phyloP scores from a whole-genome alignment of 2,329 filamentous ascomycete species.

The Sporothrix protearum region DNA sequence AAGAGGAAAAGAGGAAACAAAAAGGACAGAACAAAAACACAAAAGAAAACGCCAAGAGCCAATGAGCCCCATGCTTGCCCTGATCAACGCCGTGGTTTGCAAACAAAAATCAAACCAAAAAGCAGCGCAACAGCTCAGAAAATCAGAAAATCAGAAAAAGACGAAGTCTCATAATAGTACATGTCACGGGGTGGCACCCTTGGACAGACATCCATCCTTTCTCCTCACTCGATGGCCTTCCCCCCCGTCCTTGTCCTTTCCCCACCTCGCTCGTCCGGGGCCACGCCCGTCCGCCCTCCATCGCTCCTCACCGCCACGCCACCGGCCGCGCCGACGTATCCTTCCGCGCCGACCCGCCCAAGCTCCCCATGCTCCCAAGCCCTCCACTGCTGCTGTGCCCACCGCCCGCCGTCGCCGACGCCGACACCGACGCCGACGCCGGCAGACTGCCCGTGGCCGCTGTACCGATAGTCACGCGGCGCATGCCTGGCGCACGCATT shows the following conservation, averaged over 20 bases:
- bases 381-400: constrained; percentile 4
- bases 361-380: too few species aligned
- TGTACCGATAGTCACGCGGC: constrained; percentile 45
- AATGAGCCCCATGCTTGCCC: constrained; percentile 1
- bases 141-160: background rate
- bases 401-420: background rate
- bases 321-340: constrained; percentile 26
- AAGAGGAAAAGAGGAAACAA: background rate
- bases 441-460: constrained; percentile 31
- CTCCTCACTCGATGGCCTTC: background rate
- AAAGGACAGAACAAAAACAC: background rate
- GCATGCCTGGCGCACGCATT: constrained; percentile 14
- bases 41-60: constrained; percentile 1
- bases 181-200: background rate
- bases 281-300: background rate
- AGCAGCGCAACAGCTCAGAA: background rate
- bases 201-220: background rate
- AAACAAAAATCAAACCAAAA: constrained; percentile 4
- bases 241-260: too few species aligned
- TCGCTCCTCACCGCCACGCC: constrained; percentile 29
- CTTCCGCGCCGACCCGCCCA: background rate
- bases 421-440: background rate
- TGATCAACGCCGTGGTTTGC: background rate
- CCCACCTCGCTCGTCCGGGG: background rate
- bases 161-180: constrained; percentile 9